Base-by-base conservation (phyloP, 2,329 filamentous ascomycete genomes). In the Talaromyces albobiverticillius region DNA sequence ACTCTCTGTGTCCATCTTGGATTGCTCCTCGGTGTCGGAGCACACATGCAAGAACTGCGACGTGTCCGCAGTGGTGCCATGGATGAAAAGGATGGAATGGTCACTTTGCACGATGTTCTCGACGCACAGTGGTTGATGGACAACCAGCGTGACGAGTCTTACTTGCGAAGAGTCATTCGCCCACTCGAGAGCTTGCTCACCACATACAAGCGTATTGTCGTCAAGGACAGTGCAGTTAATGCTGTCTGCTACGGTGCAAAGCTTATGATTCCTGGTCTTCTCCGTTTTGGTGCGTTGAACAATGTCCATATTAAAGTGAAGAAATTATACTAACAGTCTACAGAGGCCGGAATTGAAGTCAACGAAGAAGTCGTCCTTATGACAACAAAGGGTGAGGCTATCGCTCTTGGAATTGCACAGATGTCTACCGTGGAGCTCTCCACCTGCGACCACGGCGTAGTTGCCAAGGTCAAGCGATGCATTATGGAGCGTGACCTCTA, bases 401-500 rank as follows among this genome's bases (percentile, higher is more conserved):
- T 99, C 68, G 94, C 94, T 56, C 84, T 99, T 58, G 94, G 89
- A 66, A 95, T 96, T 67, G 91, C 94, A 16, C 90, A 95, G 74
- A 99, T 99, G 94, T 96, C 91, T 36, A 95, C 92, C 2, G 91
- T 96, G 46, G 94, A 97, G 78, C 89, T 99, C 76, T 90, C 90
- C 26, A 93, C 91, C 31, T 97, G 94, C 76, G 92, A 97, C 71
- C 94, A 99, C 76, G 94, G 94, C 65, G 91, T 96, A 56, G 93
- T 97, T 56, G 94, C 94, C 65, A 97, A 96, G 82, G 90, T 99
- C 72, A 99, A 99, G 87, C 88, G 94, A 67, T 96, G 92, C 76
- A 99, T 99, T 75, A 99, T 99, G 94, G 94, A 99, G 82, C 89
- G 94, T 66, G 94, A 97, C 72, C 82, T 97, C 56, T 99, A 99